A percentile compares a stretch with the other conserved stretches of the same genome.
phyloP scores from a whole-genome alignment of 208 protist species.

The Leishmania guyanensis region DNA sequence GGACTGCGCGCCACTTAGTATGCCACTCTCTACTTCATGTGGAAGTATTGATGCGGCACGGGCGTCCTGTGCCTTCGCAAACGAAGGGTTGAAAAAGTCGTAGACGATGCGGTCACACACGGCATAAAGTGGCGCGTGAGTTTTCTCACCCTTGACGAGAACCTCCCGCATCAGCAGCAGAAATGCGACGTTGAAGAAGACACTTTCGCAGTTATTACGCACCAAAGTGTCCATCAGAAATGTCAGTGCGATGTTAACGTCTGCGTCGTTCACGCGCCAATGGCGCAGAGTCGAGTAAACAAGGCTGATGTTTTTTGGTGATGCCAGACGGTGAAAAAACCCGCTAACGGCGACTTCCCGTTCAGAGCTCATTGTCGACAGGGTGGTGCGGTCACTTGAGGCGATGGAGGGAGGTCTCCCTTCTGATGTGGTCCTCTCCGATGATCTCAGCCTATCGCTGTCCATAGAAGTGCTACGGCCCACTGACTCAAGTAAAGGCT shows the following conservation, averaged over 20 bases:
- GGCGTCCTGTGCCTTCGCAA: conserved; percentile 59
- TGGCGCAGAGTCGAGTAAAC: conserved; percentile 69
- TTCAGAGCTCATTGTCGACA: conserved; percentile 69
- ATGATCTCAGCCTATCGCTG: conserved; percentile 3
- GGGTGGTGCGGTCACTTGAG: conserved; percentile 37
- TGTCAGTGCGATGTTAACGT: conserved; percentile 79
- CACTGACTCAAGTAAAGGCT: conserved; percentile 7
- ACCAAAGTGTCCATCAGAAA: conserved; percentile 75
- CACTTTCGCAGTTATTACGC: conserved; percentile 43
- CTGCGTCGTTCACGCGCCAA: conserved; percentile 79
- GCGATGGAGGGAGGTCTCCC: conserved; percentile 33
- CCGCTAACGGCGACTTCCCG: conserved; percentile 71
- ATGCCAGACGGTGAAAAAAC: conserved; percentile 71
- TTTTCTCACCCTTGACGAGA: conserved; percentile 63
- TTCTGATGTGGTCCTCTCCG: conserved; percentile 29
- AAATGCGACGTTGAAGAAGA: conserved; percentile 82
- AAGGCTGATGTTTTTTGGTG: conserved; percentile 66
- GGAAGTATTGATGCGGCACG: conserved; percentile 25
- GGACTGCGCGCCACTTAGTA: conserved; percentile 74
- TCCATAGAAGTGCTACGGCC: not conserved
- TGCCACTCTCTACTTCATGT: conserved; percentile 29
- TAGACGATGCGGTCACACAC: conserved; percentile 84
- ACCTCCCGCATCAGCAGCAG: conserved; percentile 79
- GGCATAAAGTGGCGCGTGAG: conserved; percentile 66
- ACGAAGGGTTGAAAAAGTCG: conserved; percentile 85